Conservation (phyloP, 495 filamentous ascomycete genomes). For the Podospora fimiseda region DNA sequence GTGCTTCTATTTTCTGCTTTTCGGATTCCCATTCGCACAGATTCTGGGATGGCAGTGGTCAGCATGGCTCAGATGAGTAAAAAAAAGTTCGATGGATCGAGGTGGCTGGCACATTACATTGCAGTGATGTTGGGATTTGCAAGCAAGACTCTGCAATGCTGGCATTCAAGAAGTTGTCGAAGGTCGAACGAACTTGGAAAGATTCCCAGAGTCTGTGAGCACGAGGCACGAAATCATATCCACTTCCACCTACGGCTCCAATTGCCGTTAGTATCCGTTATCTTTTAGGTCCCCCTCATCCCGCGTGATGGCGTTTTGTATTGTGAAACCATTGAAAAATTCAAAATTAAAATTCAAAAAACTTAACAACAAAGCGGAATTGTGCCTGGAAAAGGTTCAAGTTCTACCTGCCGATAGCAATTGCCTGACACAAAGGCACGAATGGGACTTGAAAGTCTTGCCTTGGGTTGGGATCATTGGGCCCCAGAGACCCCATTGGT, state of each 20-base stretch:
- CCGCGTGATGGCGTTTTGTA: no score
- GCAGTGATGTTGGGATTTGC: no score
- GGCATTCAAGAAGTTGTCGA: not conserved
- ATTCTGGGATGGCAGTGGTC: no score
- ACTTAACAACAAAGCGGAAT: no score
- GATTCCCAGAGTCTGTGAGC: not conserved
- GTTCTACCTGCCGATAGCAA: not conserved
- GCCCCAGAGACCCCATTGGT: constrained; percentile 1
- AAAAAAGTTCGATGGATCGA: not conserved
- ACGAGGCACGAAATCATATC: not conserved
- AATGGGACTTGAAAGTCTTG: constrained; percentile 4
- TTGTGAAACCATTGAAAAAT: no score
- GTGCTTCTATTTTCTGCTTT: not conserved
- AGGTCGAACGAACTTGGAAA: not conserved
- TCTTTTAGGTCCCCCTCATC: no score
- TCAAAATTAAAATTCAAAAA: no score
- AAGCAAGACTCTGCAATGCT: no score
- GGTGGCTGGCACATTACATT: no score
- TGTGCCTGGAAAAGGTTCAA: no score
- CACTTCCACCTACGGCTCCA: no score
- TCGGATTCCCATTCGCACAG: not conserved
- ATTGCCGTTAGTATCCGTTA: not conserved
- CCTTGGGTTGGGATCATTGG: not conserved
- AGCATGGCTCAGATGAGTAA: not conserved
- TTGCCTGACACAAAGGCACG: constrained; percentile 5